Base-by-base conservation (phyloP, 306 rosid genomes). In the Casuarina glauca region DNA sequence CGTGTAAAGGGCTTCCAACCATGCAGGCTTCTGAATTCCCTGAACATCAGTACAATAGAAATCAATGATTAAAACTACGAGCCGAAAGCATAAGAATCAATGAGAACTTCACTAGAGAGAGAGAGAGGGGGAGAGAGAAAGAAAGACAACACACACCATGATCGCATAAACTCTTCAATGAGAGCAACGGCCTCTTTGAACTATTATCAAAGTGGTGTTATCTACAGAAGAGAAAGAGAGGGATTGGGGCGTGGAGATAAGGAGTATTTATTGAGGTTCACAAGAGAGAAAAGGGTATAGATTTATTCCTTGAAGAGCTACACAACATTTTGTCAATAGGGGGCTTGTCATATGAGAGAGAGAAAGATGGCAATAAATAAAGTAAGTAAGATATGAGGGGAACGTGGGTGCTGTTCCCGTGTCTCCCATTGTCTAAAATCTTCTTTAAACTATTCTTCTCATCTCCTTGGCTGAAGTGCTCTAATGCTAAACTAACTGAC, bases 401-500 rank as follows among this genome's bases (percentile, higher is more conserved):
- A 96, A 96, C 99, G 97, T 96, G 99, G 97, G 96, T 78, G 90
- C 87, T 90, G 98, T 95, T 95, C 91, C 93, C 84, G 81, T 95
- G 97, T 96, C 96, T 93, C 97, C 97, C 91, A 91, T 90, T 89
- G 86, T 76, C 79, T 74, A 53, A 78, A 84, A 26, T 46, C 38
- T 49, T 16, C 76, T 71, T 78, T 82, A 82, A 84, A 84, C 80
- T 74, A 82, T 82, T 83, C 71, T 85, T 84, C 86, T 85, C 90
- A 80, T 93, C 93, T 77, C 75, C 97, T 94, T 84, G 98, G 93
- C 98, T 79, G 79, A 86, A 75, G 98, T 89, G 98, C 97, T 92
- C 86, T 84, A 74, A 64, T 84, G 81, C 93, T 89, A 87, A 87
- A 87, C 84, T 85, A 87, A 86, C 78, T 78, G 72, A 81, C 61